Evolutionary conservation across 345 rosid species (phyloP), one percentile per base, ranked within the genome.

Genomic region (Citrus hindsii): DNA sequence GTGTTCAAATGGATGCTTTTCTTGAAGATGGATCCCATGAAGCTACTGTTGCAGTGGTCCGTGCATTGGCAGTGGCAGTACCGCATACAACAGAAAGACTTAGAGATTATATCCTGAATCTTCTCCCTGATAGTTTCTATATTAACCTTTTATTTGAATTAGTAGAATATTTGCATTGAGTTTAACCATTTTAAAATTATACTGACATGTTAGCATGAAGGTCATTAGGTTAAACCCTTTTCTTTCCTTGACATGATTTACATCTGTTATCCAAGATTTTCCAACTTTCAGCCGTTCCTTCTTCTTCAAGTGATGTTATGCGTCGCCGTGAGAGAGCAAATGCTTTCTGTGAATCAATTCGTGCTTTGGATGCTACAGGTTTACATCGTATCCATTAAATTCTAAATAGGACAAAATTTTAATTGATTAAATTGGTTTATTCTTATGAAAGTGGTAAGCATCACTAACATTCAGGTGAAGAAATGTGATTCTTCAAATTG

Each of bases 11-110:
- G 99, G 99, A 95, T 88, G 98, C 98, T 40, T 95, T 95, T 87
- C 94, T 95, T 68, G 99, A 95, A 86, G 99, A 95, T 83, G 99
- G 99, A 75, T 92, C 99, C 55, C 96, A 93, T 86, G 99, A 92
- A 82, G 96, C 99, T 77, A 92, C 94, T 48, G 76, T 93, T 42
- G 98, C 97, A 74, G 99, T 95, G 72, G 85, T 95, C 68, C 99
- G 93, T 76, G 92, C 97, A 24, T 87, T 95, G 83, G 78, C 89
- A 67, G 87, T 91, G 74, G 99, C 98, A 53, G 88, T 93, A 82
- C 99, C 98, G 14, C 97, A 93, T 86, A 90, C 99, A 77, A 93
- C 97, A 62, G 97, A 93, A 35, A 90, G 84, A 80, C 93, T 95
- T 69, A 83, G 98, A 86, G 98, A 95, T 84, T 93, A 90, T 92